Evolutionary conservation across 768 basidiomycete genomes (phyloP).

Genomic region (Pleurotus pulmonarius): DNA sequence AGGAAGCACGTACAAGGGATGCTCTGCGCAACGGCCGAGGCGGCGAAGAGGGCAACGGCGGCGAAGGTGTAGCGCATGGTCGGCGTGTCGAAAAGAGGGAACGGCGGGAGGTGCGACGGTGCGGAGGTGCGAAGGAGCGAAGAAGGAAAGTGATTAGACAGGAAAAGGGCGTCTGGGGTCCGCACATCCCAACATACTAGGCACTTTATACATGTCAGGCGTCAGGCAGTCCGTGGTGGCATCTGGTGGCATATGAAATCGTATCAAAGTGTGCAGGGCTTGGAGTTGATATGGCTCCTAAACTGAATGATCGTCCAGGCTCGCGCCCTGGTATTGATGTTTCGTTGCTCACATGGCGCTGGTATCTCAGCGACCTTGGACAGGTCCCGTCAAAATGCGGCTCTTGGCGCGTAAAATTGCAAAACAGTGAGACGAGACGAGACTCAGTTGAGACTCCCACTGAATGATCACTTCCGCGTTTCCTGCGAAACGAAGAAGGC

Average conservation of each 20-base stretch:
- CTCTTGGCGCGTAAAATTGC: constrained; percentile 5
- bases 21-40: constrained; percentile 35
- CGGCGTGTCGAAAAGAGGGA: constrained; percentile 11
- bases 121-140: constrained; percentile 16
- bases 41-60: constrained; percentile 33
- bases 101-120: constrained; percentile 1
- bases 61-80: constrained; percentile 54
- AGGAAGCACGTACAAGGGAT: constrained; percentile 28
- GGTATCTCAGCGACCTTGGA: background rate
- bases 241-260: background rate
- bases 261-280: background rate
- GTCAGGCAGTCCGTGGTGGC: background rate
- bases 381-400: background rate
- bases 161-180: no score
- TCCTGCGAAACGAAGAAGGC: no score
- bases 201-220: background rate
- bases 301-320: background rate
- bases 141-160: background rate
- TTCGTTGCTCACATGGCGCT: constrained; percentile 2
- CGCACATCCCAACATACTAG: background rate
- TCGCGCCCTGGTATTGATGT: background rate
- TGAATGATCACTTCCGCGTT: background rate
- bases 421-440: background rate
- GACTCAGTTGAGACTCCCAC: background rate
- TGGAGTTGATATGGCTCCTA: background rate